Evolutionary conservation across 257 asterid species (phyloP), one percentile per base, ranked within the genome.

Genomic region (Nicotiana tabacum): DNA sequence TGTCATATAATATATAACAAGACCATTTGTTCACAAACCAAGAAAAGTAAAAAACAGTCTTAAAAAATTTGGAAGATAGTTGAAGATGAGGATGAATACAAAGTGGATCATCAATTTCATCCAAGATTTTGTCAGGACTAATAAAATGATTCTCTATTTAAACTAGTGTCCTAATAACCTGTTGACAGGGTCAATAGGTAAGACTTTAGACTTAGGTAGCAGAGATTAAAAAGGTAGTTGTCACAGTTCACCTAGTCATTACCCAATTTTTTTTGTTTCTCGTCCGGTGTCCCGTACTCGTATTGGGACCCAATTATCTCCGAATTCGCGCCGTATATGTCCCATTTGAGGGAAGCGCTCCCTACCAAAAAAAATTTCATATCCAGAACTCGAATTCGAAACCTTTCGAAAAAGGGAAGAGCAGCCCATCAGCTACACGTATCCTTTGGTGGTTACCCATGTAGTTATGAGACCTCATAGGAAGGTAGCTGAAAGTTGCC

Each of bases 51-150:
- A 72, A n/a, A 70, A 21, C 21, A 43, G 21, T 21, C 13, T 43
- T 13, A 12, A 6, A 16, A 13, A 18, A 4, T 8, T 43, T 80
- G 78, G 66, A 68, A 81, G 33, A 5, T 46, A 33, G 58, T 80
- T 81, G 64, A 48, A 35, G 39, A 46, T 66, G 78, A 81, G 33
- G 83, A 35, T 81, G 78, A 81, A 81, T 51, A 81, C 66, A 46
- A 48, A 66, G 77, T 81, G 12, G 16, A 66, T 65, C 64, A 66
- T 81, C 29, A 81, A n/a, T 48, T 48, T 46, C 78, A 81, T 81
- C 83, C 66, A 81, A 81, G 51, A 51, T 9, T 81, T 81, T 81
- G 78, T 21, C 67, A 29, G 66, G 66, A 17, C 16, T 30, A 4
- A 18, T 21, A 58, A 53, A n/a, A 32, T 51, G 27, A 5, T 4